phyloP scores from a whole-genome alignment of 257 asterid species.

The Solanum boliviense region DNA sequence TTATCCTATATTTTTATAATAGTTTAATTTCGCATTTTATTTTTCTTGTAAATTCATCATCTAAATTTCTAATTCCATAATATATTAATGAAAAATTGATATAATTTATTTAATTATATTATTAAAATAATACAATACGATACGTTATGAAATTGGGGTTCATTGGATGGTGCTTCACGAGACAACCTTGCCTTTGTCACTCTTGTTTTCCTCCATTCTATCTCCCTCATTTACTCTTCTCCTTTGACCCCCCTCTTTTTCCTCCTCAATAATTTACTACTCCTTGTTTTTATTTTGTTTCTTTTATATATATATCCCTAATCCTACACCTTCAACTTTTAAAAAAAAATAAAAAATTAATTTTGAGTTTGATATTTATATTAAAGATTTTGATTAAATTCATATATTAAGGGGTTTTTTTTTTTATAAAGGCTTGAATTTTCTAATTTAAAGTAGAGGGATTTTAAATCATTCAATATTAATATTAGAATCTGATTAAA shows the following conservation, averaged over 20 bases:
- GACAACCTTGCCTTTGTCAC: neutral
- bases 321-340: neutral
- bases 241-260: neutral
- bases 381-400: neutral
- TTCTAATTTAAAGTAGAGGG: neutral
- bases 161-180: neutral
- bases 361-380: neutral
- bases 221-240: neutral
- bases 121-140: no score
- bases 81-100: no score
- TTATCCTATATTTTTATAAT: no score
- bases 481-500: neutral
- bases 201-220: neutral
- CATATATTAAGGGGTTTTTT: no score
- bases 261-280: neutral
- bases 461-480: neutral
- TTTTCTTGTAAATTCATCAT: no score
- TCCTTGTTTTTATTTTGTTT: neutral
- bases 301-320: neutral
- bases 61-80: no score
- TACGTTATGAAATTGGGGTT: accelerated
- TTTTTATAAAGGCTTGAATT: no score
- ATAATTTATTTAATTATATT: no score
- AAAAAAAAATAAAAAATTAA: accelerated
- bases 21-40: accelerated